These are phyloP conservation scores for Nicotiana attenuata DNA, from an alignment of 257 asterid species.

Conservation along the genomic window DNA sequence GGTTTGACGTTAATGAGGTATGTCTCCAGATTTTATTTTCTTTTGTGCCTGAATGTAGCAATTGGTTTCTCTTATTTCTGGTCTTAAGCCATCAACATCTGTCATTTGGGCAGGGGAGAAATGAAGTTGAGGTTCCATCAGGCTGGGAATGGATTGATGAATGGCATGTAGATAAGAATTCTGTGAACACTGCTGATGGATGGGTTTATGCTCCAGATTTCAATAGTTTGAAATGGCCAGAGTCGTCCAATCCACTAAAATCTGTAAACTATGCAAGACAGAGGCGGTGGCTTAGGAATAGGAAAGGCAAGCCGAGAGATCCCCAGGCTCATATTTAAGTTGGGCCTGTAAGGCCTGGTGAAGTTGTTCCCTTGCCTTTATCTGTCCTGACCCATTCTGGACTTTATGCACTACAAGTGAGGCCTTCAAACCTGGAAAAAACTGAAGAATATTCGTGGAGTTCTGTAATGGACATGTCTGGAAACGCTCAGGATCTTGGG, in stretches of 20 bases:
- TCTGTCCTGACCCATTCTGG: constrained; percentile 55
- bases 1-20: constrained; percentile 68
- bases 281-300: constrained; percentile 83
- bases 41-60: constrained; percentile 3
- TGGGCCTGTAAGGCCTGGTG: constrained; percentile 80
- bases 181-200: constrained; percentile 72
- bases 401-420: constrained; percentile 53
- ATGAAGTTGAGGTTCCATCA: constrained; percentile 60
- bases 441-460: constrained; percentile 70
- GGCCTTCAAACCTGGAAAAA: constrained; percentile 50
- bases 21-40: constrained; percentile 2
- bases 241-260: constrained; percentile 50
- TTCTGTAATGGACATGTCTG: constrained; percentile 46
- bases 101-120: constrained; percentile 42
- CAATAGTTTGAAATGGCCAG: constrained; percentile 77
- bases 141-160: constrained; percentile 88
- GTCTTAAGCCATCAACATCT: constrained; percentile 8
- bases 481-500: constrained; percentile 42
- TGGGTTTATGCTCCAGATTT: constrained; percentile 88
- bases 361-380: constrained; percentile 66
- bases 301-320: constrained; percentile 38
- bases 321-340: constrained; percentile 38
- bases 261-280: constrained; percentile 64
- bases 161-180: constrained; percentile 70
- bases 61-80: not conserved